Percentiles rank a stretch among this genome's conserved stretches.
These are phyloP conservation scores for Canariomyces notabilis DNA, from an alignment of 2,329 filamentous ascomycete genomes.

Conservation along the genomic window DNA sequence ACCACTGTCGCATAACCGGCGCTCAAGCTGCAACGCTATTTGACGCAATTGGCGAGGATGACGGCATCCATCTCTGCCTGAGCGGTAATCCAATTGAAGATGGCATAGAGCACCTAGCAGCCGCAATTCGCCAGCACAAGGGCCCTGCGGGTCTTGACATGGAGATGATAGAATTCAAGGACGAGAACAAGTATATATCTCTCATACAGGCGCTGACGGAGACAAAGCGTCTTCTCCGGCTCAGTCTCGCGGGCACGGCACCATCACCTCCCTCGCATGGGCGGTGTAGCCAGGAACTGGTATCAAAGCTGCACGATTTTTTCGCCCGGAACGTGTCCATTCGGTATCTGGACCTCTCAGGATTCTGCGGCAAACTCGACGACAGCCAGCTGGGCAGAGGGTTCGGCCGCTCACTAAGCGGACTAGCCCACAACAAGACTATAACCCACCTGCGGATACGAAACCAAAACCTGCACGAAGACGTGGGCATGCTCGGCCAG, in stretches of 20 bases:
- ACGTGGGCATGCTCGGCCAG: slow-evolving; percentile 46
- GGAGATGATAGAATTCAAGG: slow-evolving; percentile 53
- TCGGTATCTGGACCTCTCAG: slow-evolving; percentile 52
- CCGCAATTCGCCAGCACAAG: slow-evolving; percentile 42
- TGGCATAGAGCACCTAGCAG: slow-evolving; percentile 46
- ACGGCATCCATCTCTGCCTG: slow-evolving; percentile 45
- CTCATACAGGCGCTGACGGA: slow-evolving; percentile 45
- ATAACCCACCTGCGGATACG: slow-evolving; percentile 48
- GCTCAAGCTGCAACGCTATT: slow-evolving; percentile 47
- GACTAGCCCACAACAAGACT: slow-evolving; percentile 28
- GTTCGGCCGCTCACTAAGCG: slow-evolving; percentile 44
- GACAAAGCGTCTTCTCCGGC: slow-evolving; percentile 46
- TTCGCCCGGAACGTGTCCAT: slow-evolving; percentile 48
- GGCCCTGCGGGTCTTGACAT: slow-evolving; percentile 48
- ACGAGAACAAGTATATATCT: slow-evolving; percentile 47
- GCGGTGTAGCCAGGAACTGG: slow-evolving; percentile 40
- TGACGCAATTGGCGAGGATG: slow-evolving; percentile 43
- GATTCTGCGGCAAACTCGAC: slow-evolving; percentile 53
- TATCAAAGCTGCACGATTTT: slow-evolving; percentile 44
- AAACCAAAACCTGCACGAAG: slow-evolving; percentile 51
- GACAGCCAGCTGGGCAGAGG: slow-evolving; percentile 51
- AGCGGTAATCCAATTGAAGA: slow-evolving; percentile 50
- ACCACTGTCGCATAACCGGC: slow-evolving; percentile 49
- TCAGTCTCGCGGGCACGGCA: slow-evolving; percentile 52
- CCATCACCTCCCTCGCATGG: slow-evolving; percentile 34